Evolutionary conservation across 2,329 filamentous ascomycete species (phyloP).

Genomic region (Neofusicoccum umdonicola): DNA sequence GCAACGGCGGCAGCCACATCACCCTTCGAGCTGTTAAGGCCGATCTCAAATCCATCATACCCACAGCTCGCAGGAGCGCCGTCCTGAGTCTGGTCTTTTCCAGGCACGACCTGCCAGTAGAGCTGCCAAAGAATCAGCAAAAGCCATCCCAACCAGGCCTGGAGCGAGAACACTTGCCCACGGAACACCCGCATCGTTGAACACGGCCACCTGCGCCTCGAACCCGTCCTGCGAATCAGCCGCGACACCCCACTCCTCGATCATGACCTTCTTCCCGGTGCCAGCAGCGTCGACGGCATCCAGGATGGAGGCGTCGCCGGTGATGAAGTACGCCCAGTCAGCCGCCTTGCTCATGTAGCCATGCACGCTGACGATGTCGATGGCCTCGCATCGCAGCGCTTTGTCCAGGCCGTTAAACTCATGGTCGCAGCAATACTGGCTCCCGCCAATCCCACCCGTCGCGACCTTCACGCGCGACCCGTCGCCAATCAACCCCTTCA

Average conservation of each 20-base stretch:
- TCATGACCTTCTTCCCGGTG: conserved; percentile 19
- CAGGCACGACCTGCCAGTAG: neutral
- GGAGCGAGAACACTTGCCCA: neutral
- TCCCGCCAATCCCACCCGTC: conserved; percentile 20
- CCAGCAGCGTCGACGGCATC: neutral
- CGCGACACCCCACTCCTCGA: conserved; percentile 22
- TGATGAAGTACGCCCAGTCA: conserved; percentile 21
- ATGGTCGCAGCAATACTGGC: conserved; percentile 19
- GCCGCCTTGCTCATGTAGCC: conserved; percentile 19
- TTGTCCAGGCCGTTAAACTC: conserved; percentile 18
- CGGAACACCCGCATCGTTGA: conserved; percentile 20
- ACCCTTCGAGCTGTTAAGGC: neutral
- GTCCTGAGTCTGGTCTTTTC: neutral
- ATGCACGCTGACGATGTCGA: conserved; percentile 21
- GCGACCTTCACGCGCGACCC: conserved; percentile 18
- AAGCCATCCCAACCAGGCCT: neutral
- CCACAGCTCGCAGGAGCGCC: neutral
- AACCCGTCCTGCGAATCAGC: conserved; percentile 16
- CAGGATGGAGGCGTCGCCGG: conserved; percentile 17
- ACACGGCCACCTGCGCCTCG: conserved; percentile 18
- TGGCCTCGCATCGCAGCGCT: conserved; percentile 19
- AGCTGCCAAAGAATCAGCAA: neutral
- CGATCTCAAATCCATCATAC: neutral
- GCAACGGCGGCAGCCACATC: neutral
- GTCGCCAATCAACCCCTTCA: conserved; percentile 10